These are phyloP conservation scores for Domatiomyces globalis DNA, from an alignment of 2,329 filamentous ascomycete genomes.

Conservation along the genomic window DNA sequence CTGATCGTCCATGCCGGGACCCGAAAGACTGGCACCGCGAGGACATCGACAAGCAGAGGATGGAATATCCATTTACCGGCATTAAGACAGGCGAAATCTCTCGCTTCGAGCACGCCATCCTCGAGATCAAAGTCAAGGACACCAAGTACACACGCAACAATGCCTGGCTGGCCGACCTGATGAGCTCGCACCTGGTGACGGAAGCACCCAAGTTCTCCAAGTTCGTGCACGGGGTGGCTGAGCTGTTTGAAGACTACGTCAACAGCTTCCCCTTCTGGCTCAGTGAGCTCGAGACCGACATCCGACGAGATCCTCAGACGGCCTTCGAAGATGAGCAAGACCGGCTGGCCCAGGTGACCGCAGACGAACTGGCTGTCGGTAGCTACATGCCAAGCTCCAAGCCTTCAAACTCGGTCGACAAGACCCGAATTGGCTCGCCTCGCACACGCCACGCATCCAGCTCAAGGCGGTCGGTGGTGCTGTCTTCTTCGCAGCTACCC, in stretches of 20 bases:
- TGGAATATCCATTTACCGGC: conserved; percentile 75
- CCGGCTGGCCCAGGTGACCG: conserved; percentile 61
- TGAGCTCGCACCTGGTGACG: conserved; percentile 83
- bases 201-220: conserved; percentile 86
- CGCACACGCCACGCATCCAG: conserved; percentile 3
- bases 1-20: conserved; percentile 73
- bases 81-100: conserved; percentile 85
- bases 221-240: conserved; percentile 84
- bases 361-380: conserved; percentile 79
- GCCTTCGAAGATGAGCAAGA: conserved; percentile 89
- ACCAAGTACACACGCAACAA: conserved; percentile 51
- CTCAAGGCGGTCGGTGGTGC: conserved; percentile 5
- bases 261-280: conserved; percentile 97
- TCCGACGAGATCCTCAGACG: conserved; percentile 77
- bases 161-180: conserved; percentile 81
- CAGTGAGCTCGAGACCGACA: conserved; percentile 79
- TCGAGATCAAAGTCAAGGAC: conserved; percentile 82
- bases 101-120: conserved; percentile 75
- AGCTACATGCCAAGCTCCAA: conserved; percentile 55
- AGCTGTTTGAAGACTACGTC: conserved; percentile 87
- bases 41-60: conserved; percentile 70
- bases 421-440: conserved; percentile 12
- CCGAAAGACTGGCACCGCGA: conserved; percentile 78
- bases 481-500: neutral
- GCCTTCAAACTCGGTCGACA: conserved; percentile 9